Conservation (phyloP, 2,329 filamentous ascomycete genomes). For the Parasarocladium wereldwijsianum region DNA sequence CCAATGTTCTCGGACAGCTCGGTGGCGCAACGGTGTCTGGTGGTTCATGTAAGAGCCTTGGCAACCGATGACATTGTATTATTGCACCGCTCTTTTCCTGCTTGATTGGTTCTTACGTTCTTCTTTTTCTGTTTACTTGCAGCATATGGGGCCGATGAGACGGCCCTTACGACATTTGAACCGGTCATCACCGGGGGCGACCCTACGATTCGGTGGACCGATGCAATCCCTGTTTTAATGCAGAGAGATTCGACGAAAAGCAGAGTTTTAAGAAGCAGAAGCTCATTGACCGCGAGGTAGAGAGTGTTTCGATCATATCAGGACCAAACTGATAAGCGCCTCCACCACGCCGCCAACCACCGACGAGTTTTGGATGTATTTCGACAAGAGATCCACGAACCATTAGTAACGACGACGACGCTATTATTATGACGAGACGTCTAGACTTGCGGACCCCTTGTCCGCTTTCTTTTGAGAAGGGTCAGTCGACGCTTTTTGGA, state of each 20-base stretch:
- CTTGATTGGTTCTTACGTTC: constrained; percentile 5
- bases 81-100: constrained; percentile 3
- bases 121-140: constrained; percentile 1
- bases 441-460: too few relatives aligned
- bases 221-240: constrained; percentile 7
- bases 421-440: too few relatives aligned
- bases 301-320: constrained; percentile 3
- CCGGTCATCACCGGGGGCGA: constrained; percentile 4
- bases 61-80: constrained; percentile 3
- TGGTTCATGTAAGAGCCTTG: not conserved
- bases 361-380: constrained; percentile 4
- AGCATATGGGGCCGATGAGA: constrained; percentile 3
- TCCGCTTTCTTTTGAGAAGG: too few relatives aligned
- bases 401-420: constrained; percentile 3
- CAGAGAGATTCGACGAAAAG: constrained; percentile 6
- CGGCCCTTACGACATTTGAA: constrained; percentile 5
- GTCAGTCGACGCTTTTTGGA: not conserved
- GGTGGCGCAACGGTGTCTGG: not conserved
- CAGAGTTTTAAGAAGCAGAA: not conserved
- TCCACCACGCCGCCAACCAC: not conserved
- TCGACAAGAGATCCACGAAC: constrained; percentile 5
- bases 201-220: constrained; percentile 6
- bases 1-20: not conserved
- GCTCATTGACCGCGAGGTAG: constrained; percentile 1
- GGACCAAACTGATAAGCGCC: not conserved